Evolutionary conservation across 2,329 filamentous ascomycete species (phyloP), one percentile per base, ranked within the genome.

Genomic region (Ambrosiella beaveri): DNA sequence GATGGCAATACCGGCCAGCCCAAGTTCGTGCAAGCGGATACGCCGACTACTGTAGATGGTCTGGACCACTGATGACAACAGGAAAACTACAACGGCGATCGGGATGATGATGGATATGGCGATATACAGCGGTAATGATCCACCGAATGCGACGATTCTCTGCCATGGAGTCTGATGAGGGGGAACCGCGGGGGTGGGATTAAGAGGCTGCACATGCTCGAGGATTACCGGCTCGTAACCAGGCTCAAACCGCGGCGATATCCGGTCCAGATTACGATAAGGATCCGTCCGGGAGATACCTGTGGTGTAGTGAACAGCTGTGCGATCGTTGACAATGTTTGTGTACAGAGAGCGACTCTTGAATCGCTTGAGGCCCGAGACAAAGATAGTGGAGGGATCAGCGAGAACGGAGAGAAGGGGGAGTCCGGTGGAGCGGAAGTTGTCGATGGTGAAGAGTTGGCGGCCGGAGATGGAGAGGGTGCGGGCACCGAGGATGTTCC

Each of bases 391-490:
- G 54, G 84, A 78, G 0, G 85, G 82, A 63, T 95, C 90, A 5
- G 90, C 86, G 37, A 97, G 75, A 8, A 96, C 76, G 54, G 85
- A 78, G 17, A 97, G 77, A 8, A 97, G 74, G 0, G 90, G 88
- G 45, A 82, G 79, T n/a, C 80, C 83, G 0, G 88, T 95, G 62
- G 87, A 82, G 60, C 89, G 82, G 69, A 96, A 96, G 4, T 78
- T 74, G 71, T 97, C 91, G 61, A 93, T 85, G 58, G 82, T 82
- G 68, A 96, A 97, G 8, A 97, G 75, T 68, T 97, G 91, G 54
- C 84, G 77, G 4, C 91, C 61, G 0, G 88, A 95, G 66, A 80
- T 82, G 59, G 87, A 94, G 4, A 97, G 71, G 0, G 85, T 88
- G 58, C 85, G 78, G 0, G 88, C 84, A 50, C 88, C 91, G 2